These are phyloP conservation scores for Hanseniaspora lachancei DNA, from an alignment of 805 yeast species.

Conservation along the genomic window DNA sequence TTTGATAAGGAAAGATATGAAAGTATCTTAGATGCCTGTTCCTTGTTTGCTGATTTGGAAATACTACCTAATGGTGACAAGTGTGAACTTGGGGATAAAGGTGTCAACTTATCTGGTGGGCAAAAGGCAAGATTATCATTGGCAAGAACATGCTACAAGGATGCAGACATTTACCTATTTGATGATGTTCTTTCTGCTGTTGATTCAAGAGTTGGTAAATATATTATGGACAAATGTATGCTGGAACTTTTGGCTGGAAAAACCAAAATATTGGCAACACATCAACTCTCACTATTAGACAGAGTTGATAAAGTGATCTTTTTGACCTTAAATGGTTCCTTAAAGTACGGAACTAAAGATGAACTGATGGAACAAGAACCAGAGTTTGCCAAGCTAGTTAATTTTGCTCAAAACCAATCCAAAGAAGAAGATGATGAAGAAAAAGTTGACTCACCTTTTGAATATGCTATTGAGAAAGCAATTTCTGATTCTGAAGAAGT, in stretches of 20 bases:
- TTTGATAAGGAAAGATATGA: slow-evolving; percentile 39
- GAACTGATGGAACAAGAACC: slow-evolving; percentile 33
- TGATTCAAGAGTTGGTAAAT: slow-evolving; percentile 64
- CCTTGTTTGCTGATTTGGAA: slow-evolving; percentile 44
- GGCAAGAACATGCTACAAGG: slow-evolving; percentile 59
- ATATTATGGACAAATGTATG: slow-evolving; percentile 50
- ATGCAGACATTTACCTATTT: slow-evolving; percentile 46
- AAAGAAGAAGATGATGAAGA: slow-evolving; percentile 23
- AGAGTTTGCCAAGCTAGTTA: slow-evolving; percentile 38
- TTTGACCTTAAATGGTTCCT: slow-evolving; percentile 46
- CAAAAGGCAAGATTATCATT: slow-evolving; percentile 61
- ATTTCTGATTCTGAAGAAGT: slow-evolving; percentile 6
- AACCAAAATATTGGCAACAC: slow-evolving; percentile 65
- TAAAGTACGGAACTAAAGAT: slow-evolving; percentile 43
- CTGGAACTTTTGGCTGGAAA: slow-evolving; percentile 36
- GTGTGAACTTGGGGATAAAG: slow-evolving; percentile 66
- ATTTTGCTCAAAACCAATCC: slow-evolving; percentile 27
- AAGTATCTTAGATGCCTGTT: slow-evolving; percentile 44
- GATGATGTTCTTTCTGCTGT: slow-evolving; percentile 70
- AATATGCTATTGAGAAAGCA: slow-evolving; percentile 17
- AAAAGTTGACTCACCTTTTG: slow-evolving; percentile 16
- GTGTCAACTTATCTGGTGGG: slow-evolving; percentile 66
- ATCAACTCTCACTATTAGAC: slow-evolving; percentile 52
- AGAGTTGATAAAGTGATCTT: slow-evolving; percentile 53
- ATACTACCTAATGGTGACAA: slow-evolving; percentile 53